Conservation (phyloP, 345 rosid species). For the Limnanthes douglasii region DNA sequence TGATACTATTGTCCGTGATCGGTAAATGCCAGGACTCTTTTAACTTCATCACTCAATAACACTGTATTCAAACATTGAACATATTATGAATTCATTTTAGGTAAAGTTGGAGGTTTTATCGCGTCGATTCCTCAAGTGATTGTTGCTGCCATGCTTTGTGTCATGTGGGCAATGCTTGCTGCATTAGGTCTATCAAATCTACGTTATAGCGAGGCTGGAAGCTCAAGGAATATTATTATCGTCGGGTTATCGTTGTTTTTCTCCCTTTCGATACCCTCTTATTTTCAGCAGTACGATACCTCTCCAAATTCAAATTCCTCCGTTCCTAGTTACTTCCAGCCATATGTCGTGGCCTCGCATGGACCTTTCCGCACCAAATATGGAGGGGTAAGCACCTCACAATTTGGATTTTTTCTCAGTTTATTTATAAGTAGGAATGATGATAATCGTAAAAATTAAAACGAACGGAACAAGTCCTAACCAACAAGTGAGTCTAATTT, state of each 20-base stretch:
- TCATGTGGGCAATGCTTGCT: constrained; percentile 96
- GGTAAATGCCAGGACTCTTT: constrained; percentile 30
- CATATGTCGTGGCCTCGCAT: constrained; percentile 77
- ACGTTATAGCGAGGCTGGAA: constrained; percentile 97
- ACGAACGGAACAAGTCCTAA: neutral
- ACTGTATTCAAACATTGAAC: neutral
- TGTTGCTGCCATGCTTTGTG: constrained; percentile 96
- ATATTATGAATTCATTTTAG: constrained; percentile 16
- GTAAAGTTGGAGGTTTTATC: constrained; percentile 92
- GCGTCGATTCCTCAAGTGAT: constrained; percentile 94
- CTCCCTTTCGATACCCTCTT: constrained; percentile 81
- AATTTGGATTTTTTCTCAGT: constrained; percentile 1
- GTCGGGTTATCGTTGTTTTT: constrained; percentile 81
- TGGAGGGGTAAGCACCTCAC: constrained; percentile 48
- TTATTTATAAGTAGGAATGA: no score
- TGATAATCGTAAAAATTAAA: no score
- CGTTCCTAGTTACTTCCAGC: constrained; percentile 79
- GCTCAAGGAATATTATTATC: constrained; percentile 87
- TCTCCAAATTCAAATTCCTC: constrained; percentile 63
- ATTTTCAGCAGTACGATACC: constrained; percentile 88
- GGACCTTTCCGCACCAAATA: constrained; percentile 67
- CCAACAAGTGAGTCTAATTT: no score
- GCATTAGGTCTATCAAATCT: constrained; percentile 91
- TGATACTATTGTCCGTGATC: constrained; percentile 65
- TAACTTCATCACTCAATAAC: constrained; percentile 5